Evolutionary conservation across 148 eudicot genomes (phyloP).

Genomic region (Polygonum aviculare): DNA sequence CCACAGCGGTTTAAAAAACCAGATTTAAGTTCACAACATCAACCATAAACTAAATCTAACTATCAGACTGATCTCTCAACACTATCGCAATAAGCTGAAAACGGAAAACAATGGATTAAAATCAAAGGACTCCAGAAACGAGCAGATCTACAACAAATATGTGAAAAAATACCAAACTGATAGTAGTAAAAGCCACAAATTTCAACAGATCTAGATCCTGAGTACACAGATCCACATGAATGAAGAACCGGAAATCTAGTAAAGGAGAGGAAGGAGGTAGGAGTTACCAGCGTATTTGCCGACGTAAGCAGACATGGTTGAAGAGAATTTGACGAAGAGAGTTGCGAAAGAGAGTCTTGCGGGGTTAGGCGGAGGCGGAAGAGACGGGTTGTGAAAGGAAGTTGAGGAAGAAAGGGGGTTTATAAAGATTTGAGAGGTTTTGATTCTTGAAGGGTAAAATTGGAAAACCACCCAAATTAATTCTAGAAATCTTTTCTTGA

Average conservation of each 20-base stretch:
- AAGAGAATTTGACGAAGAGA: not conserved
- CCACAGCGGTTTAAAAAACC: not conserved
- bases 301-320: constrained; percentile 13
- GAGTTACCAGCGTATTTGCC: constrained; percentile 19
- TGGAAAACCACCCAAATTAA: not conserved
- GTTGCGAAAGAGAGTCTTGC: not conserved
- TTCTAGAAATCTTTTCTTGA: not conserved
- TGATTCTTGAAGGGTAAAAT: not conserved
- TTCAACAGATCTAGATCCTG: not conserved
- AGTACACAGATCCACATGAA: not conserved
- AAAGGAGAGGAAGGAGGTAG: not conserved
- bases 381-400: not conserved
- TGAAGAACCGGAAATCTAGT: not conserved
- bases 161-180: not conserved
- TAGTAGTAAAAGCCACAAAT: not conserved
- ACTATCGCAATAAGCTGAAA: not conserved
- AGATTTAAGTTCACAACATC: not conserved
- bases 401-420: not conserved
- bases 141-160: not conserved
- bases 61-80: not conserved
- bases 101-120: not conserved
- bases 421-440: not conserved
- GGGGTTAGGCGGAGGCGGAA: constrained; percentile 1
- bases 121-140: not conserved
- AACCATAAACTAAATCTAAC: not conserved